Conservation (phyloP, 148 eudicot species). For the Rhododendron griersonianum region DNA sequence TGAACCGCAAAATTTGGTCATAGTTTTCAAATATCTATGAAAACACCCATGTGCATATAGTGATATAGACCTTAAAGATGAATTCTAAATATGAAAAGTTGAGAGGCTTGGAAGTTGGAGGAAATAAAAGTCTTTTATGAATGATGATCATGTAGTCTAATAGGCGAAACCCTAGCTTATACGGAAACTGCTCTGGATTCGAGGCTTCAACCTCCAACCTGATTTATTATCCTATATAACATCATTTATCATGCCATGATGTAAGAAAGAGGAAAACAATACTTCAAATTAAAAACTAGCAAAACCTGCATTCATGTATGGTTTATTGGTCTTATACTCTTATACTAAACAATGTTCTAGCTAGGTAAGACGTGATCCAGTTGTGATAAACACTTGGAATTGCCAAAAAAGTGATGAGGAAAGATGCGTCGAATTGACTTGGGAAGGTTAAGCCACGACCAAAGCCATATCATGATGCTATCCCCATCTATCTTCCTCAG, state of each 20-base stretch:
- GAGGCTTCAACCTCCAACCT: not conserved
- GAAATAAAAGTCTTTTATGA: not conserved
- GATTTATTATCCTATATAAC: not conserved
- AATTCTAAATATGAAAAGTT: not conserved
- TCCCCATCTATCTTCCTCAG: not conserved
- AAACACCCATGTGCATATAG: not conserved
- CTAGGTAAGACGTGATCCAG: not conserved
- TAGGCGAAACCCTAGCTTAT: not conserved
- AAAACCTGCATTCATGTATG: not conserved
- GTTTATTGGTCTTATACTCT: not conserved
- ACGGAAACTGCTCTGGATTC: not conserved
- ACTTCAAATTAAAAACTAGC: not conserved
- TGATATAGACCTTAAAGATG: not conserved
- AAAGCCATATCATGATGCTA: not conserved
- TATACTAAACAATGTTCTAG: not conserved
- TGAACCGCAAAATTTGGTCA: not conserved
- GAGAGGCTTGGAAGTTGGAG: not conserved
- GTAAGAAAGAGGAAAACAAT: not conserved
- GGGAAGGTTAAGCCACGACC: not conserved
- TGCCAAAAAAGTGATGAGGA: not conserved
- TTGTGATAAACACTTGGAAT: not conserved
- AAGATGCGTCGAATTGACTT: not conserved
- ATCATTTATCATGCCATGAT: not conserved
- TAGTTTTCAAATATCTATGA: not conserved
- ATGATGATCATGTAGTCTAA: not conserved